Base-by-base conservation (phyloP, 345 rosid species). In the Fremontodendron californicum region DNA sequence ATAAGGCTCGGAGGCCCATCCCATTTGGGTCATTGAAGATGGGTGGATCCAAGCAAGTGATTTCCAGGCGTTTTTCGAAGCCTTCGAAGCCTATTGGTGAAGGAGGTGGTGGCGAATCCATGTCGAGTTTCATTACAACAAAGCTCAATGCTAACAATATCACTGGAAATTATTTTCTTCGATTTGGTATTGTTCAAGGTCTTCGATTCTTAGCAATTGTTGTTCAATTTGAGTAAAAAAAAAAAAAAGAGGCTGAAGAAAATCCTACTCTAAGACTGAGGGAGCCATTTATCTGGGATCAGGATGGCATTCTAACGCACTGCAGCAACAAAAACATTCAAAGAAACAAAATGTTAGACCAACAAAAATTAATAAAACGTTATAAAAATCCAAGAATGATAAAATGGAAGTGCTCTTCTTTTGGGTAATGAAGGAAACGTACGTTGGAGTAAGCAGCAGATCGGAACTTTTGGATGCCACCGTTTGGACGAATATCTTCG, bases 391-490 rank as follows among this genome's bases (percentile, higher is more conserved):
- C 3, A n/a, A 19, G 37, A 43, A 40, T 5, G 27, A 29, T 8
- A 21, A 12, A 6, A n/a, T 80, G 64, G 94, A 2, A 31, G 0
- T 23, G 7, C 8, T 49, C 12, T 5, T 49, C 1, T 49, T 52
- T 6, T 18, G 19, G 19, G 18, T 18, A 46, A 65, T 15, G 1
- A 43, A 18, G 40, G 6, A 43, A 19, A 63, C 43, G 46, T 83
- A 89, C 94, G 91, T 91, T 88, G 15, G 94, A 91, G 91, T 93
- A 93, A 37, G 89, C 95, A 88, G 95, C 92, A 54, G 92, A 91
- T 81, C 88, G 85, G 92, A 93, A 91, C 85, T 91, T 93, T 79
- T 93, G 85, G 80, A 88, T 85, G 81, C 97, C 97, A 78, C 95
- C 97, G 89, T 72, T 79, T 13, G 97, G 97, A 80, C 95, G 94